phyloP scores from a whole-genome alignment of 1,139 yeast species.

The Blastobotrys proliferans region DNA sequence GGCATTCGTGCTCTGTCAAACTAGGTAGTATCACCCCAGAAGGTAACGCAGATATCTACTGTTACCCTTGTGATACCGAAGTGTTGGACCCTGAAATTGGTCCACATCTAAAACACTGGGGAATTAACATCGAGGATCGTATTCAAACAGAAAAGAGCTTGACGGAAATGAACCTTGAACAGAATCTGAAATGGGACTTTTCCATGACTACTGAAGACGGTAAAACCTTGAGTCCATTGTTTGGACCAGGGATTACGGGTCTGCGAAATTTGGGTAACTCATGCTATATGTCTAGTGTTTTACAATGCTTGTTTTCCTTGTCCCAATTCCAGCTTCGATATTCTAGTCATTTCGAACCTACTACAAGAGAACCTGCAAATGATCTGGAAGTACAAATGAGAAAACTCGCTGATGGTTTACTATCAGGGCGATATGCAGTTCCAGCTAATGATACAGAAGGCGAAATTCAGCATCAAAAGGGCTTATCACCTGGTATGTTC shows the following conservation, averaged over 20 bases:
- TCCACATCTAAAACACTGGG: constrained; percentile 52
- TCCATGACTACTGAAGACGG: constrained; percentile 73
- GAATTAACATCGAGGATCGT: constrained; percentile 61
- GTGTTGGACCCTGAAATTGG: constrained; percentile 64
- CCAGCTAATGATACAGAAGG: constrained; percentile 34
- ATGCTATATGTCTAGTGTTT: constrained; percentile 79
- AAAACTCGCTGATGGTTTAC: constrained; percentile 75
- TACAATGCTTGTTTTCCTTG: constrained; percentile 64
- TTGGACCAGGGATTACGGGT: constrained; percentile 72
- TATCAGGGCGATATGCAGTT: constrained; percentile 67
- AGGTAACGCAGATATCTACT: constrained; percentile 69
- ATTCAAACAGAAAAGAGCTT: constrained; percentile 75
- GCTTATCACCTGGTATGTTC: constrained; percentile 72
- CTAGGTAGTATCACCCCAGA: constrained; percentile 79
- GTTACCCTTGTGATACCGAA: constrained; percentile 87
- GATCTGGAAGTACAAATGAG: constrained; percentile 68
- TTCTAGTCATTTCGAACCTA: constrained; percentile 18
- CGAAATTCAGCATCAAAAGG: constrained; percentile 54
- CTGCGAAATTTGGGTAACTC: constrained; percentile 87
- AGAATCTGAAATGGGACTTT: constrained; percentile 91
- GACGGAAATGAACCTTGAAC: constrained; percentile 86
- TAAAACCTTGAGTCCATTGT: constrained; percentile 56
- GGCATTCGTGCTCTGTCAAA: constrained; percentile 82
- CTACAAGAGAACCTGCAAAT: constrained; percentile 50
- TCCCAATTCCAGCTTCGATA: constrained; percentile 35